phyloP scores from a whole-genome alignment of 495 filamentous ascomycete genomes.

The Platismatia glauca region DNA sequence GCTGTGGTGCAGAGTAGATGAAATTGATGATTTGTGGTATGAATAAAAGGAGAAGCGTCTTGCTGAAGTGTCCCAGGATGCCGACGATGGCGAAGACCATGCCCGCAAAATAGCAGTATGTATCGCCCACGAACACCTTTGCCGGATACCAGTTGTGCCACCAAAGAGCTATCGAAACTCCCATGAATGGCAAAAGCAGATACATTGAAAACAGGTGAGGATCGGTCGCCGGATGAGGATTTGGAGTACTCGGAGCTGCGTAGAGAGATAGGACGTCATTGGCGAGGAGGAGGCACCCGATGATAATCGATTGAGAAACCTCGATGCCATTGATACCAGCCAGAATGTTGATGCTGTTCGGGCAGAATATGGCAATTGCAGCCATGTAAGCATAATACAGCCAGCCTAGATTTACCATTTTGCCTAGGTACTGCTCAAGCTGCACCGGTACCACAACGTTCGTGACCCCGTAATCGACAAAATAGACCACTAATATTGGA shows the following conservation, averaged over 20 bases:
- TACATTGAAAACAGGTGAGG: constrained; percentile 93
- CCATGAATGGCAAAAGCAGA: constrained; percentile 87
- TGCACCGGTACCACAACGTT: constrained; percentile 82
- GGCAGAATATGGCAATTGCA: constrained; percentile 85
- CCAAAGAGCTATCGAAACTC: constrained; percentile 78
- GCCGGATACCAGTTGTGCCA: constrained; percentile 96
- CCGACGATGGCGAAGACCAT: constrained; percentile 98
- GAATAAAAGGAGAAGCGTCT: constrained; percentile 84
- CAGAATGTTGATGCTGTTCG: constrained; percentile 97
- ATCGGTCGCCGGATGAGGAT: constrained; percentile 88
- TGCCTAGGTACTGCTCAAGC: constrained; percentile 72
- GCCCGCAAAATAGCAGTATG: constrained; percentile 98
- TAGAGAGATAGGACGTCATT: constrained; percentile 79
- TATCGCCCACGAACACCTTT: constrained; percentile 92
- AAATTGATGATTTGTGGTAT: constrained; percentile 97
- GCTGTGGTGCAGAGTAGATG: constrained; percentile 80
- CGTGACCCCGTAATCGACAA: constrained; percentile 95
- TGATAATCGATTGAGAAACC: constrained; percentile 85
- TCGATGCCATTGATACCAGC: constrained; percentile 97
- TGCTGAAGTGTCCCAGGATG: constrained; percentile 95
- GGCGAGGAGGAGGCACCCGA: constrained; percentile 69
- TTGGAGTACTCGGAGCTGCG: constrained; percentile 49
- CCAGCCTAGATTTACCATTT: constrained; percentile 76
- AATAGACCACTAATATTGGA: constrained; percentile 92
- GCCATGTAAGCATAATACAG: constrained; percentile 98